Percentiles rank a stretch among this genome's conserved stretches.
These are phyloP conservation scores for Vitis riparia DNA, from an alignment of 164 flowering plant species.

Conservation along the genomic window DNA sequence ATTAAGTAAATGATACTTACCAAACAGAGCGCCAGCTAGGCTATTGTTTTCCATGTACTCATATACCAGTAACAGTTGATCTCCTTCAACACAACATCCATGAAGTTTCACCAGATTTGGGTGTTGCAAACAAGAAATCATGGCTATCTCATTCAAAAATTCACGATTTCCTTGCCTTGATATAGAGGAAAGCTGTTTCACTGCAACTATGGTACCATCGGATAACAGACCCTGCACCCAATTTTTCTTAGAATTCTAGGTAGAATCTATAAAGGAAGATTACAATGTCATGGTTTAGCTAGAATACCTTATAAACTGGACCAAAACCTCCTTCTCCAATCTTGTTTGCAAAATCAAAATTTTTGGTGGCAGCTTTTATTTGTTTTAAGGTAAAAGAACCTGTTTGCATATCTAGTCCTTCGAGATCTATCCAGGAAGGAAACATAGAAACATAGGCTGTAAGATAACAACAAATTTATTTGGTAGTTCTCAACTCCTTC, in stretches of 20 bases:
- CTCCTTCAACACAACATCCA: conserved; percentile 59
- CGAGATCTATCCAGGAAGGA: conserved; percentile 21
- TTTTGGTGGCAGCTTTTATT: conserved; percentile 52
- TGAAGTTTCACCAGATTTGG: conserved; percentile 58
- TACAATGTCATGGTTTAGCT: conserved; percentile 1
- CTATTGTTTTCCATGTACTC: conserved; percentile 66
- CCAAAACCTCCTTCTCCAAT: conserved; percentile 82
- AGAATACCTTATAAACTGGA: conserved; percentile 58
- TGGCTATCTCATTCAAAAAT: conserved; percentile 64
- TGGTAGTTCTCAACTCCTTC: too few species aligned
- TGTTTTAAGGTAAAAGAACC: conserved; percentile 54
- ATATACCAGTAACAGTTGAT: conserved; percentile 49
- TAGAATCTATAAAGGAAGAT: neutral
- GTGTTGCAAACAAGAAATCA: conserved; percentile 63
- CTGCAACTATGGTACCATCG: conserved; percentile 60
- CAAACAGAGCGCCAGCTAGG: conserved; percentile 53
- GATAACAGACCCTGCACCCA: conserved; percentile 35
- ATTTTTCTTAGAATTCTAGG: neutral
- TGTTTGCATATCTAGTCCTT: conserved; percentile 34
- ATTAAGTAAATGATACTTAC: conserved; percentile 21
- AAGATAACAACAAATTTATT: too few species aligned
- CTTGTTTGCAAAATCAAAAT: conserved; percentile 55
- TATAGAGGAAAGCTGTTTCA: conserved; percentile 62
- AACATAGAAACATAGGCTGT: neutral
- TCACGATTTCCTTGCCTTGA: conserved; percentile 73